Percentiles rank a stretch among this genome's conserved stretches.
Conservation (phyloP, 768 basidiomycete genomes). For the Suillus bovinus region DNA sequence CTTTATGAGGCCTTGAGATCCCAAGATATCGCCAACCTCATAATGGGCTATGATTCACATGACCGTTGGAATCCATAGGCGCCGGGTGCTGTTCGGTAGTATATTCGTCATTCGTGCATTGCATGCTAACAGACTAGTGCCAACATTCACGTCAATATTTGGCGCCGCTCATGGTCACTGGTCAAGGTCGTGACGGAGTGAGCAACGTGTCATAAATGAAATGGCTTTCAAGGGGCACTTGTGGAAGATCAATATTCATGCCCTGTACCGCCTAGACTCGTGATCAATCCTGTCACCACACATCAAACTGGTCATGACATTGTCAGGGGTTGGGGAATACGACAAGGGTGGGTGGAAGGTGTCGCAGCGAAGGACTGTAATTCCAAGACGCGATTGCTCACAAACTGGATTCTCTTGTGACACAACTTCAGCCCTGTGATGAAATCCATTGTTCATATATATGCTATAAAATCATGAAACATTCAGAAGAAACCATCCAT, state of each 20-base stretch:
- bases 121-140: no score
- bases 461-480: background rate
- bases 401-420: background rate
- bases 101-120: no score
- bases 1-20: background rate
- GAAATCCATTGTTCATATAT: slow-evolving; percentile 11
- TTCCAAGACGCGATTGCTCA: background rate
- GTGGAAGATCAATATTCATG: background rate
- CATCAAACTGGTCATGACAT: background rate
- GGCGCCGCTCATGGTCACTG: no score
- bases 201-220: background rate
- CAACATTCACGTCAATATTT: no score
- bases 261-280: background rate
- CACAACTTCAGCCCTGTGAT: background rate
- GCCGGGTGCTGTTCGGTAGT: no score
- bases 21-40: background rate
- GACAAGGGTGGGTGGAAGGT: background rate
- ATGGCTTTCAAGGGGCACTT: background rate
- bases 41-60: background rate
- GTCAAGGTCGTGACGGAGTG: background rate
- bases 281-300: background rate
- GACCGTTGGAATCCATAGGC: no score
- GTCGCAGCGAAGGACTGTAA: background rate
- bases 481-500: slow-evolving; percentile 67
- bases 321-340: background rate